A percentile compares a stretch with the other conserved stretches of the same genome.
Evolutionary conservation across 257 asterid genomes (phyloP).

Genomic region (Plantago major): DNA sequence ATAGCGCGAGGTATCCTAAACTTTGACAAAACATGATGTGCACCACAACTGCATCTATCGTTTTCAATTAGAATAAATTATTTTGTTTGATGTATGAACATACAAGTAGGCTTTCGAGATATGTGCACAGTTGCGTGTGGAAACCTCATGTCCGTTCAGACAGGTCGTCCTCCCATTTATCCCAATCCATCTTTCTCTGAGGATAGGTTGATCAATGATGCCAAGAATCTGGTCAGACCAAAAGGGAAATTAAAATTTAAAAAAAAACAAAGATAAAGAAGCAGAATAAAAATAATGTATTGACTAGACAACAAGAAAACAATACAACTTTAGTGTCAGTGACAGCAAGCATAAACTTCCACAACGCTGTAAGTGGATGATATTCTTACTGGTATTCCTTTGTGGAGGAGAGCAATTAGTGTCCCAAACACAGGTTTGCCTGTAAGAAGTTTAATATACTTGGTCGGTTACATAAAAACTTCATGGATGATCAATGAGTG

Average conservation of each 20-base stretch:
- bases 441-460: conserved; percentile 21
- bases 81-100: conserved; percentile 18
- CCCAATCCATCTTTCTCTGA: conserved; percentile 95
- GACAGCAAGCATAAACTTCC: conserved; percentile 3
- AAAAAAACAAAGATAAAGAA: too few relatives aligned
- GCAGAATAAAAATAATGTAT: background rate
- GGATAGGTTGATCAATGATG: conserved; percentile 85
- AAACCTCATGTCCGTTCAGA: conserved; percentile 71
- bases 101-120: conserved; percentile 88
- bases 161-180: conserved; percentile 68
- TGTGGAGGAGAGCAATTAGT: conserved; percentile 73
- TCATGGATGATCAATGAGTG: conserved; percentile 5
- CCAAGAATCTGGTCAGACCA: conserved; percentile 68
- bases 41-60: background rate
- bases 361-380: conserved; percentile 18
- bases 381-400: conserved; percentile 83
- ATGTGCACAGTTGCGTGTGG: conserved; percentile 71
- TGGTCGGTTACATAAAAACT: conserved; percentile 13
- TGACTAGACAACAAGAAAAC: conserved; percentile 7
- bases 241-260: conserved; percentile 12
- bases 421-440: conserved; percentile 97
- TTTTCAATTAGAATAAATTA: background rate
- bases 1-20: conserved; percentile 11
- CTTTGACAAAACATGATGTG: background rate
- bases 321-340: conserved; percentile 4